These are phyloP conservation scores for Byssochlamys sp. DNA, from an alignment of 2,329 filamentous ascomycete species.

Conservation along the genomic window DNA sequence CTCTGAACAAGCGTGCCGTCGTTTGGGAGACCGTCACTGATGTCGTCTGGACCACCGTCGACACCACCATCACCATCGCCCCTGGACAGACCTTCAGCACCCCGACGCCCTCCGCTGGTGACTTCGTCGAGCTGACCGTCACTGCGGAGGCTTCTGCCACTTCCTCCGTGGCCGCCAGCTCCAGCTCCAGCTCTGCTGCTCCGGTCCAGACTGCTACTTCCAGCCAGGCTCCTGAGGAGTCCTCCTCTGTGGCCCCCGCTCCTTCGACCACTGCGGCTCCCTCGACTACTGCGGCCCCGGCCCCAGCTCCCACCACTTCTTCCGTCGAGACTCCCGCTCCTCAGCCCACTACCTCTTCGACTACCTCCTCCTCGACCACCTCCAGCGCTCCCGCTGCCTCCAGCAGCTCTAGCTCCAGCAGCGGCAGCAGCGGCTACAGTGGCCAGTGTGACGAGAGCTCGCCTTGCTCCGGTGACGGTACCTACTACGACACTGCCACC, in stretches of 20 bases:
- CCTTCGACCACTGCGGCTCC: slow-evolving; percentile 2
- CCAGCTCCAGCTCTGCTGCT: slow-evolving; percentile 4
- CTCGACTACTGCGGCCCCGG: slow-evolving; percentile 2
- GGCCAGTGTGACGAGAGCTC: slow-evolving; percentile 17
- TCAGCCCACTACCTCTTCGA: slow-evolving; percentile 12
- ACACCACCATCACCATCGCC: slow-evolving; percentile 41
- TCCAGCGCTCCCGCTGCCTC: slow-evolving; percentile 13
- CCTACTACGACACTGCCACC: slow-evolving; percentile 62
- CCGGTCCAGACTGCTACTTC: background rate
- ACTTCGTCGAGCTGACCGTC: slow-evolving; percentile 6
- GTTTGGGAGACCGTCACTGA: slow-evolving; percentile 43
- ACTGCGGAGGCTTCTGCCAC: slow-evolving; percentile 5
- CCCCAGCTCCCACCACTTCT: slow-evolving; percentile 1
- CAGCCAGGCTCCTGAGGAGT: background rate
- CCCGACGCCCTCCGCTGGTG: slow-evolving; percentile 10
- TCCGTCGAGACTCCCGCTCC: slow-evolving; percentile 8
- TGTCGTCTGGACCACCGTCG: slow-evolving; percentile 40
- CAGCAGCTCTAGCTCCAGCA: slow-evolving; percentile 7
- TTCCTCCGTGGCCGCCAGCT: slow-evolving; percentile 4
- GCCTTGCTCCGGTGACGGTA: slow-evolving; percentile 53
- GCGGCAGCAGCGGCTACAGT: slow-evolving; percentile 5
- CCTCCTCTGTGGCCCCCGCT: background rate
- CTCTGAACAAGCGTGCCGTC: slow-evolving; percentile 32
- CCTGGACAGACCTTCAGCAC: slow-evolving; percentile 17
- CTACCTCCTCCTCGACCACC: slow-evolving; percentile 9